phyloP scores from a whole-genome alignment of 2,329 filamentous ascomycete genomes.

The Trichoderma sp. region DNA sequence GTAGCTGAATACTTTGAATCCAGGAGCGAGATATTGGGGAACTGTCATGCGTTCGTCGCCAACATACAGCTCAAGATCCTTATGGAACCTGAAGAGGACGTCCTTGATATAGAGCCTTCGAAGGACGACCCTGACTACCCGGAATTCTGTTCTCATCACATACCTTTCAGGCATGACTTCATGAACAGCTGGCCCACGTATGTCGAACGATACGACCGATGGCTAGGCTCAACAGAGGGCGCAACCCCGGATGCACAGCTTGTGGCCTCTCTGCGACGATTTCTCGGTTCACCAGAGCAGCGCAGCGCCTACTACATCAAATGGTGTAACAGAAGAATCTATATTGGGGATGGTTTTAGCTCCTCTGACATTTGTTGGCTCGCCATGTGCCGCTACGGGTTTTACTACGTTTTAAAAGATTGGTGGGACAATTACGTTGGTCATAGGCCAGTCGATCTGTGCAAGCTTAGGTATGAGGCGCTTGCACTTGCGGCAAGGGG shows the following conservation, averaged over 20 bases:
- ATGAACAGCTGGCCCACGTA: background rate
- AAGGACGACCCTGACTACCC: no score
- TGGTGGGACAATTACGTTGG: background rate
- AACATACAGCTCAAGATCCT: background rate
- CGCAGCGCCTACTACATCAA: background rate
- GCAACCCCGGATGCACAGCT: background rate
- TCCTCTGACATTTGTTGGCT: background rate
- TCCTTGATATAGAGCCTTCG: rapidly evolving
- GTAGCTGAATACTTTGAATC: constrained; percentile 17
- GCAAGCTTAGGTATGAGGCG: rapidly evolving
- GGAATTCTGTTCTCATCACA: no score
- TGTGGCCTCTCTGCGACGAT: background rate
- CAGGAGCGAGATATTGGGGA: background rate
- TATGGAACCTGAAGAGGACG: background rate
- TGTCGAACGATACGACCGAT: background rate
- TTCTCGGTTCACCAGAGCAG: background rate
- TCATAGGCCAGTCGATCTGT: background rate
- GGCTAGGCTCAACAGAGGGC: background rate
- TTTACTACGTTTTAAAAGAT: constrained; percentile 7
- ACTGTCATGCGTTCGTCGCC: background rate
- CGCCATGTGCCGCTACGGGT: background rate
- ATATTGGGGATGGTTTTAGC: no score
- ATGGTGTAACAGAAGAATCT: background rate
- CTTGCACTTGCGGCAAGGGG: background rate
- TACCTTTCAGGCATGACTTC: no score